Evolutionary conservation across 2,329 filamentous ascomycete species (phyloP).

Genomic region (Periconia sp.): DNA sequence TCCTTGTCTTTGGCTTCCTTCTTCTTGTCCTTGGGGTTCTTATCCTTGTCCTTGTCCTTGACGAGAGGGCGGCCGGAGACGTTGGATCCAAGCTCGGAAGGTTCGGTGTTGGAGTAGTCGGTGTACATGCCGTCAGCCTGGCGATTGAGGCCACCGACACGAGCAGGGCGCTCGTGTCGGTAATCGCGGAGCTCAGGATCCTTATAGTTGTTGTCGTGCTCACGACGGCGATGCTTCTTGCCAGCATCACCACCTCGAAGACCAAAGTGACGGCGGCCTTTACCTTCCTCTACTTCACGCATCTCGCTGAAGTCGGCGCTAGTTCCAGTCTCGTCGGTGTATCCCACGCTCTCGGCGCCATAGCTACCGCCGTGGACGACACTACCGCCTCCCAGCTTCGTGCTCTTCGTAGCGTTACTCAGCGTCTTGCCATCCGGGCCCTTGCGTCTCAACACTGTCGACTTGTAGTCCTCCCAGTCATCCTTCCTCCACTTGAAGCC

Average conservation of each 20-base stretch:
- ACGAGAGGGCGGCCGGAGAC: slow-evolving; percentile 53
- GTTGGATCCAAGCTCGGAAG: slow-evolving; percentile 63
- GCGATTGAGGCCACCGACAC: slow-evolving; percentile 88
- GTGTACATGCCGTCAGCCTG: slow-evolving; percentile 78
- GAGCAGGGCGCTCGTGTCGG: slow-evolving; percentile 82
- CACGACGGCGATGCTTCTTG: slow-evolving; percentile 53
- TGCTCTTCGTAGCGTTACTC: slow-evolving; percentile 80
- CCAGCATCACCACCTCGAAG: slow-evolving; percentile 54
- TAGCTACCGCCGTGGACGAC: slow-evolving; percentile 70
- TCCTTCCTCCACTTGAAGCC: slow-evolving; percentile 84
- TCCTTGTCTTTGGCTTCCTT: slow-evolving; percentile 47
- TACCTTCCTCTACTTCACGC: slow-evolving; percentile 48
- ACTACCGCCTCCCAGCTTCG: slow-evolving; percentile 85
- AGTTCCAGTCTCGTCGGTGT: slow-evolving; percentile 54
- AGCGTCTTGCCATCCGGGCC: slow-evolving; percentile 89
- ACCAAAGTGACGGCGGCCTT: slow-evolving; percentile 48
- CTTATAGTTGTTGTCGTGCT: slow-evolving; percentile 59
- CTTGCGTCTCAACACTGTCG: slow-evolving; percentile 85
- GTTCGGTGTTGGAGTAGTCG: slow-evolving; percentile 73
- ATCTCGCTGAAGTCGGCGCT: slow-evolving; percentile 51
- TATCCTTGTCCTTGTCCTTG: slow-evolving; percentile 44
- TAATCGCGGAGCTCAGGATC: slow-evolving; percentile 77
- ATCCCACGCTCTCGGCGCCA: slow-evolving; percentile 47
- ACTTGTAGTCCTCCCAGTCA: slow-evolving; percentile 99
- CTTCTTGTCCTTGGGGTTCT: slow-evolving; percentile 48